Evolutionary conservation across 768 basidiomycete species (phyloP).

Genomic region (Tephrocybe sp.): DNA sequence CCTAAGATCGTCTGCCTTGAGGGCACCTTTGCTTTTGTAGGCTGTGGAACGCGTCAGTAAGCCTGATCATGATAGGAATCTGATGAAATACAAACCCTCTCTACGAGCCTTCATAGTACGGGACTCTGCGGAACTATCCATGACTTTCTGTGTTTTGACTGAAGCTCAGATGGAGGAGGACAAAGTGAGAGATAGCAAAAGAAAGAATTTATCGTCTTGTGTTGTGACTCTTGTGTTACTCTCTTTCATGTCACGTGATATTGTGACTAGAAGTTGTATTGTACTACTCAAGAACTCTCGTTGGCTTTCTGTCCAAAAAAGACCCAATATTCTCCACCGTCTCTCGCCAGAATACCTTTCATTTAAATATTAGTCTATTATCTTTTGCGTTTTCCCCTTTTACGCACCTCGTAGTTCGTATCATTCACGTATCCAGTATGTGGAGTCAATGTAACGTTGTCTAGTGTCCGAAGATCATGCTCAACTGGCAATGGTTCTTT

Average conservation of each 20-base stretch:
- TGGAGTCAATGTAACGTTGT: conserved; percentile 58
- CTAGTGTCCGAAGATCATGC: conserved; percentile 47
- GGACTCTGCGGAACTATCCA: conserved; percentile 49
- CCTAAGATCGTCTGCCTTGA: conserved; percentile 91
- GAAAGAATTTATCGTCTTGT: conserved; percentile 25
- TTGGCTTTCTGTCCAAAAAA: conserved; percentile 46
- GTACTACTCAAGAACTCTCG: conserved; percentile 2
- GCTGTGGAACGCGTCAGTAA: conserved; percentile 50
- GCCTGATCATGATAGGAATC: conserved; percentile 25
- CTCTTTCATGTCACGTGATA: conserved; percentile 24
- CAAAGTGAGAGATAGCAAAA: conserved; percentile 28
- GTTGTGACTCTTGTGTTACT: conserved; percentile 26
- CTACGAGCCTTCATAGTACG: conserved; percentile 75
- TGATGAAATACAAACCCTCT: conserved; percentile 48
- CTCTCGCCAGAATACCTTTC: conserved; percentile 45
- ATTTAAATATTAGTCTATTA: conserved; percentile 9
- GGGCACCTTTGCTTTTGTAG: conserved; percentile 88
- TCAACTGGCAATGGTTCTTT: conserved; percentile 60
- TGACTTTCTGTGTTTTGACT: conserved; percentile 23
- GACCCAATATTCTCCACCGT: conserved; percentile 57
- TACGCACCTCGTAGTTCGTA: conserved; percentile 44
- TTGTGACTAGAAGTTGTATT: conserved; percentile 11
- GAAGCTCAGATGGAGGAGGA: conserved; percentile 20
- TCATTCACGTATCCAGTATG: conserved; percentile 60
- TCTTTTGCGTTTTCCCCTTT: not conserved